phyloP scores from a whole-genome alignment of 2,329 filamentous ascomycete species.

The Trichoderma sp. region DNA sequence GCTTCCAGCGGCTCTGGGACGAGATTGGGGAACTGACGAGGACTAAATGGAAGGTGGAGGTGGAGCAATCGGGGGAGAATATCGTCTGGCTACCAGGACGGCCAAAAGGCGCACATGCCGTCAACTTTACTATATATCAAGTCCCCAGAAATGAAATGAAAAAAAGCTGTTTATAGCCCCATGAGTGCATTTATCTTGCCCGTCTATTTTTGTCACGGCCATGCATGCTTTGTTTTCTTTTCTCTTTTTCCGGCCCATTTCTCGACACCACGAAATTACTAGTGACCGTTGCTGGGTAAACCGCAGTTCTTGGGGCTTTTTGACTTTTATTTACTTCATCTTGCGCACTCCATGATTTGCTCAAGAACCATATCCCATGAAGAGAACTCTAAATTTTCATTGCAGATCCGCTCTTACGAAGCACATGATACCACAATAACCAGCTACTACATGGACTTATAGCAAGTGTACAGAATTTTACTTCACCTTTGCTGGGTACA shows the following conservation, averaged over 20 bases:
- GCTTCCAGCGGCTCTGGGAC: constrained; percentile 57
- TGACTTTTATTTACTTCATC: not conserved
- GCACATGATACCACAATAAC: no score
- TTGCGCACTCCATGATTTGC: no score
- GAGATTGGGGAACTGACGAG: constrained; percentile 52
- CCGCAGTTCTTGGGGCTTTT: not conserved
- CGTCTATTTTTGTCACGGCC: not conserved
- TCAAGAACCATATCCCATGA: no score
- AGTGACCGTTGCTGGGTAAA: not conserved
- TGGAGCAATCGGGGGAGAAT: constrained; percentile 38
- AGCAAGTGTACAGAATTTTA: no score
- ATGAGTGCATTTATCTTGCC: not conserved
- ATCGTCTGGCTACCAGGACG: constrained; percentile 32
- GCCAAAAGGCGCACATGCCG: constrained; percentile 33
- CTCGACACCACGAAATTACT: not conserved
- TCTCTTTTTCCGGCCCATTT: not conserved
- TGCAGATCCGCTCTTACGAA: no score
- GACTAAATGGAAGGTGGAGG: constrained; percentile 52
- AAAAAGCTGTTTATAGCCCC: constrained; percentile 12
- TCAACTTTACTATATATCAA: constrained; percentile 42
- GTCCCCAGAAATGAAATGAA: constrained; percentile 33
- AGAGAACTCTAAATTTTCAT: no score
- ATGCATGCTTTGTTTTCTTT: not conserved
- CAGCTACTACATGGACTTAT: no score
- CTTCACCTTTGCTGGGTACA: no score